Conservation (phyloP, 1,284 basidiomycete genomes). For the Trametes polyzona region DNA sequence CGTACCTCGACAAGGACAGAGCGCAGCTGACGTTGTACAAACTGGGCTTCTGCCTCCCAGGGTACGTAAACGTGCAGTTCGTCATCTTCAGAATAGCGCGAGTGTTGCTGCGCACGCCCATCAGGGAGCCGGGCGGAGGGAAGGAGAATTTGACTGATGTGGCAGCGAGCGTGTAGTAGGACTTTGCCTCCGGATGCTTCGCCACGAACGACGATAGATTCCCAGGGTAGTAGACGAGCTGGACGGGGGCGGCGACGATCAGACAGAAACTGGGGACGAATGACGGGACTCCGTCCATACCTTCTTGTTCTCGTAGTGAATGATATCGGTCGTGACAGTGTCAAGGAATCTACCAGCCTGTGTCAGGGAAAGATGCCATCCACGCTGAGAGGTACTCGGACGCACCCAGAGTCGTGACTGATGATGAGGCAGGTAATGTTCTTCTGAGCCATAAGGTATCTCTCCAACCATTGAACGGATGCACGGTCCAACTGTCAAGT, state of each 20-base stretch:
- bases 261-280: constrained; percentile 14
- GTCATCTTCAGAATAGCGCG: constrained; percentile 95
- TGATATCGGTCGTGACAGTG: constrained; percentile 96
- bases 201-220: constrained; percentile 94
- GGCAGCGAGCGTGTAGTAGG: constrained; percentile 96
- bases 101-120: constrained; percentile 97
- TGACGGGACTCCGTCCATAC: constrained; percentile 35
- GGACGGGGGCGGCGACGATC: neutral
- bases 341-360: constrained; percentile 75
- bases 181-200: constrained; percentile 92
- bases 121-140: constrained; percentile 94
- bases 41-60: constrained; percentile 83
- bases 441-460: constrained; percentile 83
- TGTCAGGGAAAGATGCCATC: constrained; percentile 9
- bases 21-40: constrained; percentile 91
- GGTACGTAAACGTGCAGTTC: constrained; percentile 95
- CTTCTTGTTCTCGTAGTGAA: constrained; percentile 98
- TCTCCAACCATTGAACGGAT: constrained; percentile 94
- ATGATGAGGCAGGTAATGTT: constrained; percentile 93
- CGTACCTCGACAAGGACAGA: constrained; percentile 85
- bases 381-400: constrained; percentile 18
- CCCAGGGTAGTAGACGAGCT: constrained; percentile 94
- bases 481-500: constrained; percentile 74
- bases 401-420: constrained; percentile 95
- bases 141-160: constrained; percentile 97